phyloP scores from a whole-genome alignment of 192 early-diverging fungal species.

The Pilaira anomala region DNA sequence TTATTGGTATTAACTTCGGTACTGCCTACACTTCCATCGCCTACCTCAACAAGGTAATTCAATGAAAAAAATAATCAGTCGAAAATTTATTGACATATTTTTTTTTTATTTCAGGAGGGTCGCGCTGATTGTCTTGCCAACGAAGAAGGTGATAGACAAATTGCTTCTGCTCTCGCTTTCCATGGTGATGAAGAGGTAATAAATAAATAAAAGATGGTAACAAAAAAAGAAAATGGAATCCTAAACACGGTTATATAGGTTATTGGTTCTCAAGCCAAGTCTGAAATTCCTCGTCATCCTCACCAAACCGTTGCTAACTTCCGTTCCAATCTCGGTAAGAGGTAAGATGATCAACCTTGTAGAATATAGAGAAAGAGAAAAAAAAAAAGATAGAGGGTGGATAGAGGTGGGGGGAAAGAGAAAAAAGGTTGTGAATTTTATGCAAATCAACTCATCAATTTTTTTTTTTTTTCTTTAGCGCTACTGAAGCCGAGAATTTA shows the following conservation, averaged over 20 bases:
- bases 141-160: conserved; percentile 96
- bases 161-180: conserved; percentile 92
- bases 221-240: not conserved
- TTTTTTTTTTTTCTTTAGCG: conserved; percentile 29
- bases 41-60: conserved; percentile 70
- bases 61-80: not conserved
- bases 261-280: conserved; percentile 69
- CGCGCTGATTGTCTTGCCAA: conserved; percentile 91
- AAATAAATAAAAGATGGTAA: not conserved
- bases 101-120: conserved; percentile 48
- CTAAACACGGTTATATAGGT: conserved; percentile 7
- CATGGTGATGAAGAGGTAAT: conserved; percentile 84
- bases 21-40: conserved; percentile 82
- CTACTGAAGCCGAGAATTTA: conserved; percentile 29
- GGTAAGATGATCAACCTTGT: conserved; percentile 42
- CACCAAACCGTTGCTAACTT: conserved; percentile 90
- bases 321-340: conserved; percentile 79
- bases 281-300: conserved; percentile 84
- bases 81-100: not conserved
- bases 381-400: not conserved
- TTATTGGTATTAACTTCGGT: conserved; percentile 85
- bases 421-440: not conserved
- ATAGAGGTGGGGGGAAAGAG: not conserved
- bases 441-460: conserved; percentile 5
- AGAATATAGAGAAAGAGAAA: conserved; percentile 5